These are phyloP conservation scores for Musa balbisiana DNA, from an alignment of 202 grass and related monocot genomes.

Conservation along the genomic window DNA sequence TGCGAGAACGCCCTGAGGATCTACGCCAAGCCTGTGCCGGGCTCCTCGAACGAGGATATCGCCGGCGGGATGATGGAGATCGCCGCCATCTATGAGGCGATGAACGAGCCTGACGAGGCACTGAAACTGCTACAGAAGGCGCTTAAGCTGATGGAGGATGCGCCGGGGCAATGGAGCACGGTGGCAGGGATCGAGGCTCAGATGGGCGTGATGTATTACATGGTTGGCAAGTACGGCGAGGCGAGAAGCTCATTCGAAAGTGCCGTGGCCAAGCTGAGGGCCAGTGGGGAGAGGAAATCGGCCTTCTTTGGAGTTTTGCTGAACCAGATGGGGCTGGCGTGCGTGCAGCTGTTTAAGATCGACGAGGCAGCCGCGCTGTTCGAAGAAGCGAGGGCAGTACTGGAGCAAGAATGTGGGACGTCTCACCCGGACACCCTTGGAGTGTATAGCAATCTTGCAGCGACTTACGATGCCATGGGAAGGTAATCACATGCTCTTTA, in stretches of 20 bases:
- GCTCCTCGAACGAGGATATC: constrained; percentile 77
- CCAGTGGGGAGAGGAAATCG: constrained; percentile 73
- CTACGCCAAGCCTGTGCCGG: constrained; percentile 58
- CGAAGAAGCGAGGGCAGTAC: constrained; percentile 77
- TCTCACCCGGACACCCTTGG: constrained; percentile 83
- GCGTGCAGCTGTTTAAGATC: constrained; percentile 96
- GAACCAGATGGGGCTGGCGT: constrained; percentile 96
- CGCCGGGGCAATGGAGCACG: constrained; percentile 86
- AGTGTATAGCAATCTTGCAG: constrained; percentile 93
- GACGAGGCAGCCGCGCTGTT: constrained; percentile 90
- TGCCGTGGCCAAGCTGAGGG: constrained; percentile 67
- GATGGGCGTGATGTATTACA: constrained; percentile 91
- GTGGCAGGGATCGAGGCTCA: constrained; percentile 93
- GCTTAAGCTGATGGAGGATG: constrained; percentile 71
- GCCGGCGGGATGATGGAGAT: constrained; percentile 86
- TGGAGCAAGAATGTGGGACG: constrained; percentile 75
- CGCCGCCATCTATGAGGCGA: constrained; percentile 77
- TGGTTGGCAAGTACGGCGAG: constrained; percentile 71
- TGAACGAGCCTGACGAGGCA: constrained; percentile 80
- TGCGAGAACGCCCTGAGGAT: constrained; percentile 83
- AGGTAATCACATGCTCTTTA: constrained; percentile 38
- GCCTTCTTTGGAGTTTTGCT: constrained; percentile 90
- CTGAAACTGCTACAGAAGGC: constrained; percentile 77
- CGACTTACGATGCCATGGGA: constrained; percentile 96
- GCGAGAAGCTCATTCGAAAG: constrained; percentile 74